Evolutionary conservation across 192 early-diverging fungal species (phyloP).

Genomic region (Umbelopsis sp.): DNA sequence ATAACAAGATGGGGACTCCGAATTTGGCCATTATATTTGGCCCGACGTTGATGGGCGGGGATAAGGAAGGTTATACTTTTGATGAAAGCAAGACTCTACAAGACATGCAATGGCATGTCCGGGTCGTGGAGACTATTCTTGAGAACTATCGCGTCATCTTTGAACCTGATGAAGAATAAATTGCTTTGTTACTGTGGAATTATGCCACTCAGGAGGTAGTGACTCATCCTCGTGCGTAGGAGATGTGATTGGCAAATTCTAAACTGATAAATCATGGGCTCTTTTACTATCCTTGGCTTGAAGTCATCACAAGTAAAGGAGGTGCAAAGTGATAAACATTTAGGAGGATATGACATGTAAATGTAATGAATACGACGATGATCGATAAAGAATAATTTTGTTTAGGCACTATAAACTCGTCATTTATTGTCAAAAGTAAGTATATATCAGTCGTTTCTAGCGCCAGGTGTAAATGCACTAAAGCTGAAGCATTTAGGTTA

Average conservation of each 20-base stretch:
- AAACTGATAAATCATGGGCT: background rate
- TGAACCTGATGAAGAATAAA: conserved; percentile 54
- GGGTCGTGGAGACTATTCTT: conserved; percentile 67
- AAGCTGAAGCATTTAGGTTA: no score
- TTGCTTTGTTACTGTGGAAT: no score
- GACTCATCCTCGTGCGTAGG: background rate
- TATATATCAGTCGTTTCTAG: no score
- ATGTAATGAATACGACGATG: no score
- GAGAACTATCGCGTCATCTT: conserved; percentile 69
- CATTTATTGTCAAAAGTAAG: no score
- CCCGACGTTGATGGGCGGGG: conserved; percentile 73
- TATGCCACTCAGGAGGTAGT: background rate
- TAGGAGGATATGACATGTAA: no score
- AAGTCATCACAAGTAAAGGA: no score
- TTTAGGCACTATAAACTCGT: no score
- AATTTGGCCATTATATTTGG: conserved; percentile 95
- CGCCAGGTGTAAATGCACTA: no score
- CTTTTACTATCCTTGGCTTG: background rate
- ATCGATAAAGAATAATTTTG: no score
- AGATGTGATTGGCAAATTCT: background rate
- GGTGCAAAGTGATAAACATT: no score
- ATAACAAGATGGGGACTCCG: conserved; percentile 85
- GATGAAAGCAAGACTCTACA: conserved; percentile 42
- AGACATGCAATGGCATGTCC: conserved; percentile 64
- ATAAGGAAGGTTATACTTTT: conserved; percentile 20